Evolutionary conservation across 768 basidiomycete species (phyloP).

Genomic region (Podaxis carcinomalis): DNA sequence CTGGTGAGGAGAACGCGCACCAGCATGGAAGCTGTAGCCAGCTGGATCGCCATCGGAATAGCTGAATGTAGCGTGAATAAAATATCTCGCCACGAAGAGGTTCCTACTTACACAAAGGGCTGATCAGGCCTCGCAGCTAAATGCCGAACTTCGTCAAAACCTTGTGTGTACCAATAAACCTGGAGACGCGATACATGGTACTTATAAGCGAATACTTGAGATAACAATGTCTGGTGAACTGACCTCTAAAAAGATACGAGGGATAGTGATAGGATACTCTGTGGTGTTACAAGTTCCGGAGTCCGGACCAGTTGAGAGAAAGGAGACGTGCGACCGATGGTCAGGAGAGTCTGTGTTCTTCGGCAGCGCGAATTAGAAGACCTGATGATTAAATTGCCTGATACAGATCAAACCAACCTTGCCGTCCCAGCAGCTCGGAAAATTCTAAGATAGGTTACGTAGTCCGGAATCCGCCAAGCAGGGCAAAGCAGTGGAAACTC

Average conservation of each 20-base stretch:
- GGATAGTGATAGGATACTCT: slow-evolving; percentile 32
- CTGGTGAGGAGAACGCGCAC: neutral
- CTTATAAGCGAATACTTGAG: neutral
- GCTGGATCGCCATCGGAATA: slow-evolving; percentile 53
- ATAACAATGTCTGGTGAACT: neutral
- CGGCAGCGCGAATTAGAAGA: neutral
- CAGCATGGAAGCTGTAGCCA: slow-evolving; percentile 45
- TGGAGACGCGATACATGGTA: slow-evolving; percentile 12
- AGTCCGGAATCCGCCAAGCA: neutral
- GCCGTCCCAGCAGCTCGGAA: slow-evolving; percentile 35
- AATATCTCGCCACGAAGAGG: neutral
- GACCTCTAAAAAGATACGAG: slow-evolving; percentile 41
- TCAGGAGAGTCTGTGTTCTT: slow-evolving; percentile 35
- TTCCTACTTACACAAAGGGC: slow-evolving; percentile 38
- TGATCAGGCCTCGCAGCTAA: slow-evolving; percentile 37
- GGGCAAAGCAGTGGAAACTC: slow-evolving; percentile 11
- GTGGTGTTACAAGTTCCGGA: slow-evolving; percentile 34
- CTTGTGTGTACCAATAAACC: slow-evolving; percentile 39
- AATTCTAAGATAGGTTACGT: slow-evolving; percentile 14
- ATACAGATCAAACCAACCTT: slow-evolving; percentile 13
- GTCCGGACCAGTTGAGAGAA: slow-evolving; percentile 36
- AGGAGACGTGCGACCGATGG: slow-evolving; percentile 37
- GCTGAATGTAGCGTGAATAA: slow-evolving; percentile 14
- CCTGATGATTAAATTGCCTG: neutral
- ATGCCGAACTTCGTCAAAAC: slow-evolving; percentile 25